Conservation (phyloP, 2,329 filamentous ascomycete genomes). For the Hortaea sp. region DNA sequence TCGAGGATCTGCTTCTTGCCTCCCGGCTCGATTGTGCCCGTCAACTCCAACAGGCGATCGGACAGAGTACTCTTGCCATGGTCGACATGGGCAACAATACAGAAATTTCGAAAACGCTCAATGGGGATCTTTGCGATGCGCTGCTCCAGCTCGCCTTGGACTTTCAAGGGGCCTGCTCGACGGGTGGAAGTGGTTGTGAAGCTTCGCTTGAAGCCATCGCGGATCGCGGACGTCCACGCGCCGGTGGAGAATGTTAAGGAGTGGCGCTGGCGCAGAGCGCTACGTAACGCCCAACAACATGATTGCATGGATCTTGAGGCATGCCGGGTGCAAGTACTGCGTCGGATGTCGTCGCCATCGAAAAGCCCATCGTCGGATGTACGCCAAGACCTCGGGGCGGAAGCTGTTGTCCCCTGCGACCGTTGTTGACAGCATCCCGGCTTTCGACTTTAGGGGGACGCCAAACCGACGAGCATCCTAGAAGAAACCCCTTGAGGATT, state of each 20-base stretch:
- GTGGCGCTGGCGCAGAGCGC: conserved; percentile 3
- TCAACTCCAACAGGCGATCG: conserved; percentile 85
- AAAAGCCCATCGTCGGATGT: background rate
- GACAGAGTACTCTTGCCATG: conserved; percentile 96
- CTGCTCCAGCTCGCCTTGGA: conserved; percentile 46
- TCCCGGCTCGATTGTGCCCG: conserved; percentile 79
- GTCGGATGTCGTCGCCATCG: background rate
- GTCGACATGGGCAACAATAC: conserved; percentile 96
- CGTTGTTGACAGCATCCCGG: background rate
- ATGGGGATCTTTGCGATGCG: conserved; percentile 67
- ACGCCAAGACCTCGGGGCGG: background rate
- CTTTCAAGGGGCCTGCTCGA: conserved; percentile 29
- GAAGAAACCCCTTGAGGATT: background rate
- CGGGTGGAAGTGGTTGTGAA: conserved; percentile 19
- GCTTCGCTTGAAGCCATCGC: conserved; percentile 14
- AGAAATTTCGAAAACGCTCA: conserved; percentile 83
- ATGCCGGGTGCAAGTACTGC: background rate
- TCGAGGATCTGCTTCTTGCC: conserved; percentile 92
- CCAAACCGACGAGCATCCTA: background rate
- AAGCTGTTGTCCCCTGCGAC: background rate
- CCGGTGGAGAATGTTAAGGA: background rate
- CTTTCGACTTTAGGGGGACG: background rate
- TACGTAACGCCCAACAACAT: conserved; percentile 30
- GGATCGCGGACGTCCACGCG: background rate
- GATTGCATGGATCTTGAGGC: conserved; percentile 33